Evolutionary conservation across 257 asterid species (phyloP).

Genomic region (Nicotiana paniculata): DNA sequence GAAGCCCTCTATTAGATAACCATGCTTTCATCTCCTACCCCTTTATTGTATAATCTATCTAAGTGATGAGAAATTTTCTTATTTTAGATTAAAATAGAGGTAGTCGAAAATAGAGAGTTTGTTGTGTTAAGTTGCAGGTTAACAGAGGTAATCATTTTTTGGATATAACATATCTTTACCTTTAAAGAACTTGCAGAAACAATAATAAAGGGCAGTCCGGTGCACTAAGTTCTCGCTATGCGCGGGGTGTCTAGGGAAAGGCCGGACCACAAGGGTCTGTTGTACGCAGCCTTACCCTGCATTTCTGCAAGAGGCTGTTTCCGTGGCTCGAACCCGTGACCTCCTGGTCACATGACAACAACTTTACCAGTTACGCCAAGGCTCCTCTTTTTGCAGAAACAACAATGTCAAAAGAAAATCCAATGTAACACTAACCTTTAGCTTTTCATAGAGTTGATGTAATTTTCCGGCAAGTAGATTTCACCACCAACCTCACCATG

Average conservation of each 20-base stretch:
- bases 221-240: too few species aligned
- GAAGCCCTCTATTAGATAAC: background rate
- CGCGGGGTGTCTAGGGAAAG: too few species aligned
- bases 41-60: background rate
- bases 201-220: too few species aligned
- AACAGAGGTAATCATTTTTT: background rate
- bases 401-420: background rate
- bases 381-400: background rate
- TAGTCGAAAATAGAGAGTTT: too few species aligned
- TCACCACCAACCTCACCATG: constrained; percentile 97
- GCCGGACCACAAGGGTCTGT: too few species aligned
- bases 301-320: too few species aligned
- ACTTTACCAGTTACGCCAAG: too few species aligned
- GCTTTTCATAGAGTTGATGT: constrained; percentile 34
- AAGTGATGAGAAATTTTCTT: background rate
- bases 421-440: constrained; percentile 28
- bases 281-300: too few species aligned
- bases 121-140: background rate
- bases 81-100: background rate
- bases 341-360: too few species aligned
- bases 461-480: constrained; percentile 77
- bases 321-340: too few species aligned
- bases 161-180: background rate
- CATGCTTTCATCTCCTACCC: background rate
- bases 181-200: background rate